phyloP scores from a whole-genome alignment of 2,329 filamentous ascomycete genomes.

The Hypoxylon sp. region DNA sequence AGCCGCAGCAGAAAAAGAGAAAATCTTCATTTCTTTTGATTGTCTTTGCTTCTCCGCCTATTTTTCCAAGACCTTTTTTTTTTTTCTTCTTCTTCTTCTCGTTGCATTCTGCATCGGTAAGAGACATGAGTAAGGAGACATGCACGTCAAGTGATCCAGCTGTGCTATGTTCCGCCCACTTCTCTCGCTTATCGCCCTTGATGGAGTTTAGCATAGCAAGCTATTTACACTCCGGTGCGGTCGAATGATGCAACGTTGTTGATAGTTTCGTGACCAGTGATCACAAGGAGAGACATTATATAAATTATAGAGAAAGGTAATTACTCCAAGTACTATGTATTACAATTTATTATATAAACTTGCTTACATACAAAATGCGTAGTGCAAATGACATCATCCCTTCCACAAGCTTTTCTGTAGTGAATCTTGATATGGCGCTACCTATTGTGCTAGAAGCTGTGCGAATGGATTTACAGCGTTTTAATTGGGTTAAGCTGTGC shows the following conservation, averaged over 20 bases:
- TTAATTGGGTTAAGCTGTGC: slow-evolving; percentile 19
- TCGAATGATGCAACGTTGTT: slow-evolving; percentile 26
- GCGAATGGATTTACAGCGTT: slow-evolving; percentile 5
- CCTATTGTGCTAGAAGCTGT: slow-evolving; percentile 7
- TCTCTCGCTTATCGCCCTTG: too few relatives aligned
- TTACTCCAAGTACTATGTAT: not conserved
- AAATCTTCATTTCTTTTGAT: too few relatives aligned
- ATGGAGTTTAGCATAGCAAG: too few relatives aligned
- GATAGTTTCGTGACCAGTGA: slow-evolving; percentile 11
- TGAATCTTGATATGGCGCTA: slow-evolving; percentile 13
- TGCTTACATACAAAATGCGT: slow-evolving; percentile 13
- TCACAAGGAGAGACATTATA: slow-evolving; percentile 3
- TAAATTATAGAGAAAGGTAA: too few relatives aligned
- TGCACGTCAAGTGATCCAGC: slow-evolving; percentile 1
- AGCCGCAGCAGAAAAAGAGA: too few relatives aligned
- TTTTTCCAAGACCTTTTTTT: too few relatives aligned
- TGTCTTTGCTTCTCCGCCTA: too few relatives aligned
- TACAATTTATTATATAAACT: slow-evolving; percentile 4
- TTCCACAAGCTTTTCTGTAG: slow-evolving; percentile 3
- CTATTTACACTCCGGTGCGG: slow-evolving; percentile 4
- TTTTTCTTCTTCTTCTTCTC: too few relatives aligned
- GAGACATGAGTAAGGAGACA: too few relatives aligned
- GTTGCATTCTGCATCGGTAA: too few relatives aligned
- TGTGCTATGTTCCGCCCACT: too few relatives aligned
- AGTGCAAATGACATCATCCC: slow-evolving; percentile 19